A percentile compares a stretch with the other conserved stretches of the same genome.
phyloP scores from a whole-genome alignment of 345 rosid species.

The Citrus australasica region DNA sequence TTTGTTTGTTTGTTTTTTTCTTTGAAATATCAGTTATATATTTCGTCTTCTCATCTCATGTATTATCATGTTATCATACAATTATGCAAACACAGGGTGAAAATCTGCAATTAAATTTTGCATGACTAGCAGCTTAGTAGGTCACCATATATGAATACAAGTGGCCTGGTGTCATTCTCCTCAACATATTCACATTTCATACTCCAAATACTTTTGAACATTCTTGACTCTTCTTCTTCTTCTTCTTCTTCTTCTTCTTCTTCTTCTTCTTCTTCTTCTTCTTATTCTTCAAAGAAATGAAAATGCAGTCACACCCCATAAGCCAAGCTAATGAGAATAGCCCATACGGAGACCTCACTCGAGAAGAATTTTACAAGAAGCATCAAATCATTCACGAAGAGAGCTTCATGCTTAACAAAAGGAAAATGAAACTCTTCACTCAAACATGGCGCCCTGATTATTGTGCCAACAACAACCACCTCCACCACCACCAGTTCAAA shows the following conservation, averaged over 20 bases:
- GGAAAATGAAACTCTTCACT: constrained; percentile 29
- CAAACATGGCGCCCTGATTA: constrained; percentile 24
- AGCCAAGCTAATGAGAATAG: constrained; percentile 26
- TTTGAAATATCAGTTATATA: no score
- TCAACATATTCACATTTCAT: no score
- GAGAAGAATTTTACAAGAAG: constrained; percentile 30
- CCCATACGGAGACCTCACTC: constrained; percentile 26
- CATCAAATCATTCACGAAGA: constrained; percentile 25
- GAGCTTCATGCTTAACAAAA: constrained; percentile 16
- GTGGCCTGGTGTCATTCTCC: no score
- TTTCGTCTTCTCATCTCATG: no score
- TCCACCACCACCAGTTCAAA: neutral
- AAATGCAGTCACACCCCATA: constrained; percentile 31
- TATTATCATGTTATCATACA: no score
- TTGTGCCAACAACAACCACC: no score
- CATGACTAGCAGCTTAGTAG: no score
- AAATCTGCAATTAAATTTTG: no score
- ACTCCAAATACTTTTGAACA: no score
- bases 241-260: neutral
- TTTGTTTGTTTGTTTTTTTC: no score
- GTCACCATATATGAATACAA: no score
- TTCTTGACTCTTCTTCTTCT: neutral
- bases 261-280: neutral
- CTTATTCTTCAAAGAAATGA: neutral
- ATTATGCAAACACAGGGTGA: no score